A percentile compares a stretch with the other conserved stretches of the same genome.
Evolutionary conservation across 192 early-diverging fungal species (phyloP).

Genomic region (Globomyces pollinis-pini): DNA sequence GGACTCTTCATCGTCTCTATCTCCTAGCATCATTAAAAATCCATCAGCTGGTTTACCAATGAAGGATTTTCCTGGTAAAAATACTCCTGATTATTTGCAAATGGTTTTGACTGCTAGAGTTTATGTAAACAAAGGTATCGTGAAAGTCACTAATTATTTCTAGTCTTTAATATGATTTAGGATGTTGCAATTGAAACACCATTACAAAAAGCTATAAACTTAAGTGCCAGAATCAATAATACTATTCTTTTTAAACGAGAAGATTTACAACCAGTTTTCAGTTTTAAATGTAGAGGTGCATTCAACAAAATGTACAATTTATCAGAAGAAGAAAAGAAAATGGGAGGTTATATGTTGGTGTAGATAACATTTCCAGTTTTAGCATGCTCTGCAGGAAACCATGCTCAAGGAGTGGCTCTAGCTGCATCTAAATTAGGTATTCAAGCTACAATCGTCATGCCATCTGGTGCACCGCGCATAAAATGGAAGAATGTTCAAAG

Average conservation of each 20-base stretch:
- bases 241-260: constrained; percentile 86
- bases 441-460: constrained; percentile 97
- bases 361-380: no score
- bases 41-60: constrained; percentile 1
- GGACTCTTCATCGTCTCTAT: no score
- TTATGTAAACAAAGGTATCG: constrained; percentile 45
- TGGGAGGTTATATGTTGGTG: no score
- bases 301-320: constrained; percentile 89
- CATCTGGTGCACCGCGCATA: constrained; percentile 64
- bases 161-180: no score
- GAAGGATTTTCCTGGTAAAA: no score
- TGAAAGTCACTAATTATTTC: constrained; percentile 21
- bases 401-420: constrained; percentile 87
- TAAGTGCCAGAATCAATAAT: constrained; percentile 64
- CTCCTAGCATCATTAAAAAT: constrained; percentile 10
- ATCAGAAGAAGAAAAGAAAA: constrained; percentile 61
- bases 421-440: constrained; percentile 89
- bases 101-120: constrained; percentile 90
- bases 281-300: constrained; percentile 97
- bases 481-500: constrained; percentile 87
- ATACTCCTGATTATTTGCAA: constrained; percentile 80
- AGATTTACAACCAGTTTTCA: constrained; percentile 94
- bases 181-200: constrained; percentile 90
- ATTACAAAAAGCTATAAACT: constrained; percentile 71
- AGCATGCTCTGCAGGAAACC: constrained; percentile 96